Conservation (phyloP, 2,329 filamentous ascomycete species). For the Aspergillus glaucus region DNA sequence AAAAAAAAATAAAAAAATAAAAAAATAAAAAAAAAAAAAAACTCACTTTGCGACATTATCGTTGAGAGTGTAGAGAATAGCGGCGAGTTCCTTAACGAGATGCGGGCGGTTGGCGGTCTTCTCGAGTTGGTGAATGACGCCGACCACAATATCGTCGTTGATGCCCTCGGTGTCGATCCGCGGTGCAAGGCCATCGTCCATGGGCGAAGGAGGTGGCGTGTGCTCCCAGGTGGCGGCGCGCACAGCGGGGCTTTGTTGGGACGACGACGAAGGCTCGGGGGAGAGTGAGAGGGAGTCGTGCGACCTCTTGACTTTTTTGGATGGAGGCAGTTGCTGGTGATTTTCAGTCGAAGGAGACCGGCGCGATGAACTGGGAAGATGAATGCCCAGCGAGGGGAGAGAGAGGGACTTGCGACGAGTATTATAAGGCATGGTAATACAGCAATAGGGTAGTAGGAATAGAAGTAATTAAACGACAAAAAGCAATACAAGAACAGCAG, state of each 20-base stretch:
- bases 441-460: neutral
- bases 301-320: conserved; percentile 74
- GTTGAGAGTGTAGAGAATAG: conserved; percentile 67
- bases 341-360: conserved; percentile 51
- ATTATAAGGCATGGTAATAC: conserved; percentile 74
- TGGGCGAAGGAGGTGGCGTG: conserved; percentile 74
- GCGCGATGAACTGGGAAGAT: conserved; percentile 59
- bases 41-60: conserved; percentile 87
- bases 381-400: conserved; percentile 85
- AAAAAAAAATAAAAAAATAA: too few species aligned
- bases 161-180: conserved; percentile 76
- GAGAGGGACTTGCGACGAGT: conserved; percentile 94
- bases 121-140: conserved; percentile 79
- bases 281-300: conserved; percentile 50
- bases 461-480: conserved; percentile 3
- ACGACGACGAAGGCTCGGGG: conserved; percentile 29
- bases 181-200: conserved; percentile 39
- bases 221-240: conserved; percentile 56
- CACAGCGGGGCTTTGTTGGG: conserved; percentile 15
- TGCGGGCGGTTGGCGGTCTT: conserved; percentile 88
- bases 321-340: conserved; percentile 41
- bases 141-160: conserved; percentile 92
- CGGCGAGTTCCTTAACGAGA: conserved; percentile 86
- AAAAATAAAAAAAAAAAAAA: neutral
- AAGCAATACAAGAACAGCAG: conserved; percentile 3